phyloP scores from a whole-genome alignment of 2,329 filamentous ascomycete species.

The Colletotrichum zoysiae region DNA sequence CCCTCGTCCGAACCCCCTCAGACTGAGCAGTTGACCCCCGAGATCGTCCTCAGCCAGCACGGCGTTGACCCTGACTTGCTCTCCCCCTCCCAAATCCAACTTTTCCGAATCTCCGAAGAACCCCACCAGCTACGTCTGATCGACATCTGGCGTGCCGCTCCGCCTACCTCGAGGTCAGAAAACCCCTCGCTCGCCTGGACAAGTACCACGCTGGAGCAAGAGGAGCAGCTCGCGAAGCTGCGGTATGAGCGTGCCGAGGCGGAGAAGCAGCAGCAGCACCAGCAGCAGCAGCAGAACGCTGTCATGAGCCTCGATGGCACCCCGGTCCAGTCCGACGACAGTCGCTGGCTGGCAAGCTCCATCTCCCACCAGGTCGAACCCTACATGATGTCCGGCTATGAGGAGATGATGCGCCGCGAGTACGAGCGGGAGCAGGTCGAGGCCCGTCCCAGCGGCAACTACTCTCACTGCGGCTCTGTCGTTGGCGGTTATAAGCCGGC shows the following conservation, averaged over 20 bases:
- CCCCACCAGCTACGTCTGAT: constrained; percentile 81
- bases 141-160: constrained; percentile 87
- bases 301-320: constrained; percentile 68
- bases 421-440: constrained; percentile 60
- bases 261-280: constrained; percentile 56
- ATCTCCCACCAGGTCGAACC: constrained; percentile 72
- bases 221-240: constrained; percentile 69
- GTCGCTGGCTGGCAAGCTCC: constrained; percentile 61
- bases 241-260: constrained; percentile 66
- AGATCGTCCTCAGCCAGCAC: constrained; percentile 72
- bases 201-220: constrained; percentile 67
- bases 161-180: constrained; percentile 70
- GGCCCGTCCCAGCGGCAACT: constrained; percentile 55
- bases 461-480: constrained; percentile 59
- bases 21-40: constrained; percentile 63
- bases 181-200: constrained; percentile 67
- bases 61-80: constrained; percentile 78
- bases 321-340: constrained; percentile 64
- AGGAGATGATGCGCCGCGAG: constrained; percentile 74
- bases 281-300: constrained; percentile 56
- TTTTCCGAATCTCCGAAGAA: constrained; percentile 81
- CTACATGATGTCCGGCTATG: constrained; percentile 88
- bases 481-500: constrained; percentile 54
- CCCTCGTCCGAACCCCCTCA: constrained; percentile 65
- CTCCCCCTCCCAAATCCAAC: constrained; percentile 79